Evolutionary conservation across 441 rosid species (phyloP), one percentile per base, ranked within the genome.

Genomic region (Raphanus hybrid): DNA sequence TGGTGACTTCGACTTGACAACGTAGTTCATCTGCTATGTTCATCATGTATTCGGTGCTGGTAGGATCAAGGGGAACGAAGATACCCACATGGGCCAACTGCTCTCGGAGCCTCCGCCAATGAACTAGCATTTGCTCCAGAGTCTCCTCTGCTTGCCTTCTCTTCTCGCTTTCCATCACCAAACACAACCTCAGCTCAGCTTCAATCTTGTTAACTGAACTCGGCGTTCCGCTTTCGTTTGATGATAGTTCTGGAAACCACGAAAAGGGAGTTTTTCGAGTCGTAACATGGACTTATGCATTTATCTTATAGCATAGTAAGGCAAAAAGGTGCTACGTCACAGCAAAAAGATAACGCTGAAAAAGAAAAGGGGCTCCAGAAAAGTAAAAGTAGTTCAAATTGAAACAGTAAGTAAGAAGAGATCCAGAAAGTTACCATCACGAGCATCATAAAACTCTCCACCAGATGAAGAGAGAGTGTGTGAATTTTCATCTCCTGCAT

Each of bases 401-500:
- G 62, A 54, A 15, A 72, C 32, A 45, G 6, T 29, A 3, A 18
- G 39, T 23, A 64, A 27, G 62, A 75, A 45, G 48, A 67, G 69
- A 61, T 76, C 0, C 8, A 39, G 61, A 57, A 4, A 75, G 14
- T 12, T 90, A 93, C 98, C 98, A 75, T 93, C 98, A 84, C 87
- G 82, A 70, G 96, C 96, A 86, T 93, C 97, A 75, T 62, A 88
- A 74, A 90, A 93, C 77, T 90, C 94, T 68, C 85, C 87, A 48
- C 43, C 35, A 12, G 87, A 82, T 41, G 89, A 78, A 82, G 81
- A 16, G 39, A 77, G 27, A 71, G 65, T 41, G 27, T 69, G 65
- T 41, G 86, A 78, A 77, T 77, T 81, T 84, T 73, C 96, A 8
- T 84, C 74, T 16, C 79, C 81, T 77, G 63, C 41, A 71, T 87